A percentile compares a stretch with the other conserved stretches of the same genome.
These are phyloP conservation scores for Durotheca rogersii DNA, from an alignment of 495 filamentous ascomycete genomes.

Conservation along the genomic window DNA sequence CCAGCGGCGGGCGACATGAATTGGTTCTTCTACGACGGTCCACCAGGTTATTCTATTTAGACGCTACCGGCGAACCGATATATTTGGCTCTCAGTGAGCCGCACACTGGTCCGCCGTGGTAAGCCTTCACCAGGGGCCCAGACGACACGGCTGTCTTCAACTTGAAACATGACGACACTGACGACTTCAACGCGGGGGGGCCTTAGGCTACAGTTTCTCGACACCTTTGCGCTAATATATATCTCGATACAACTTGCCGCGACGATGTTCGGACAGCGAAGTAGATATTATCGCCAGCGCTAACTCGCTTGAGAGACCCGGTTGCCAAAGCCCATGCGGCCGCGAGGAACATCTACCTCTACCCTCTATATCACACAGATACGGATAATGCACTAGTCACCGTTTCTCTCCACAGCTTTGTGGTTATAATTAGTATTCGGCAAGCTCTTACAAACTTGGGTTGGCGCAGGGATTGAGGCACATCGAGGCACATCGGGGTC, in stretches of 20 bases:
- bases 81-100: background rate
- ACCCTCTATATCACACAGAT: background rate
- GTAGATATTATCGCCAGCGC: background rate
- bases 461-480: background rate
- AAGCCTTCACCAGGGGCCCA: background rate
- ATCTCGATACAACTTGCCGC: background rate
- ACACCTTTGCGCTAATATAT: background rate
- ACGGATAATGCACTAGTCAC: no score
- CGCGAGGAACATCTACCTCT: no score
- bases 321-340: background rate
- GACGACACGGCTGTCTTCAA: no score
- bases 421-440: background rate
- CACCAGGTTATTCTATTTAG: constrained; percentile 17
- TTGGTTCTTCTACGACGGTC: constrained; percentile 23
- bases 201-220: no score
- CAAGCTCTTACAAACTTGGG: background rate
- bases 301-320: background rate
- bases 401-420: background rate
- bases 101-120: background rate
- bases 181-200: no score
- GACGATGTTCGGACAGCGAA: background rate
- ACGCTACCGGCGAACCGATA: background rate
- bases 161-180: no score
- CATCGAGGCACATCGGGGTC: background rate
- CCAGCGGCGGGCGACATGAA: constrained; percentile 19